Evolutionary conservation across 345 rosid genomes (phyloP), one percentile per base, ranked within the genome.

Genomic region (Dipteronia sinensis): DNA sequence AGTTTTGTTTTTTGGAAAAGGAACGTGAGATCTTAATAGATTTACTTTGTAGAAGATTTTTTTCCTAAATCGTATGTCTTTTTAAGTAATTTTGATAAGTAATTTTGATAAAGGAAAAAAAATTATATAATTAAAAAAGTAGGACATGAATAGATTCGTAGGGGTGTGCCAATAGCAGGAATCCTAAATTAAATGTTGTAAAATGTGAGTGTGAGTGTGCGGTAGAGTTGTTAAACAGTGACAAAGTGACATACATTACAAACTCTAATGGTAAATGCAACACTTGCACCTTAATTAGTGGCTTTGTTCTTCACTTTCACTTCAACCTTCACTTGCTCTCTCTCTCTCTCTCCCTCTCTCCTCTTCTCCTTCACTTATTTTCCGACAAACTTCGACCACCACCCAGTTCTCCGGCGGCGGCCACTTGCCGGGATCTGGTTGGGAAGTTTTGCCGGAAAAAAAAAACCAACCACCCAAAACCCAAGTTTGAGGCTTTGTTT

Each of bases 201-300:
- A n/a, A n/a, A n/a, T n/a, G n/a, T n/a, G n/a, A n/a, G n/a, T n/a
- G n/a, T n/a, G n/a, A n/a, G n/a, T n/a, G n/a, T n/a, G n/a, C 19
- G 63, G 16, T 7, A 13, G n/a, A 53, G 58, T 5, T 53, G 58
- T 53, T 53, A 49, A 16, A 53, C 58, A 46, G 49, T 46, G 49
- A 9, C 49, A 42, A 1, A 53, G 20, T 53, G n/a, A 53, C n/a
- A 16, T 15, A 49, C 58, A 15, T 62, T 27, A 23, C 31, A 12
- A 62, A 13, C 3, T 7, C 46, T 40, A 12, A 20, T 53, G 15
- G 65, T 51, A 69, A 61, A 46, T 20, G 64, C 80, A 62, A 62
- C 67, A n/a, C 83, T 82, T 77, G 40, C 86, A 72, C 86, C 86
- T 88, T 81, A 77, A 82, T 84, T 62, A 72, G 56, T 65, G 88